Conservation (phyloP, 148 eudicot genomes). For the Camellia japonica region DNA sequence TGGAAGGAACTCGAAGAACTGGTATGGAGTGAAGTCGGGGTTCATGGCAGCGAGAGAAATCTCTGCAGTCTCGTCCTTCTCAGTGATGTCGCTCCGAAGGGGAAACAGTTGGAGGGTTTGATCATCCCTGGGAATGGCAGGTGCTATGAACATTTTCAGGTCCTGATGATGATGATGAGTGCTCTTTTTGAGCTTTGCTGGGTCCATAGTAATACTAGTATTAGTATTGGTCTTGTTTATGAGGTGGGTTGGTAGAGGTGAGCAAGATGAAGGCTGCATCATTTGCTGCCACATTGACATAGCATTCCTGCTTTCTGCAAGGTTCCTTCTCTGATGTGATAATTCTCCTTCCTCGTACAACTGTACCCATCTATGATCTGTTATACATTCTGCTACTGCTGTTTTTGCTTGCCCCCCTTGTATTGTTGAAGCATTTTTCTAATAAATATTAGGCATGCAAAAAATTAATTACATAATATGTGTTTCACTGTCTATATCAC, state of each 20-base stretch:
- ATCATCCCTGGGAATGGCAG: not conserved
- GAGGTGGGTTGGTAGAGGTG: slow-evolving; percentile 18
- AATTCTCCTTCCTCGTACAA: slow-evolving; percentile 17
- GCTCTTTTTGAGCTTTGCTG: not conserved
- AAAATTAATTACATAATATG: not conserved
- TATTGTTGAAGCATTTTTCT: slow-evolving; percentile 38
- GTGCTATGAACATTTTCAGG: slow-evolving; percentile 4
- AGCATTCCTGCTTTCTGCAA: slow-evolving; percentile 44
- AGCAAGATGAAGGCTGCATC: slow-evolving; percentile 16
- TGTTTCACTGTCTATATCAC: not conserved
- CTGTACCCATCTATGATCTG: slow-evolving; percentile 23
- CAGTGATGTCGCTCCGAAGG: not conserved
- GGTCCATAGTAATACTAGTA: not conserved
- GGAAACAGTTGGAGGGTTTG: slow-evolving; percentile 24
- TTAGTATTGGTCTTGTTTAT: not conserved
- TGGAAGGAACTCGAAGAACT: slow-evolving; percentile 29
- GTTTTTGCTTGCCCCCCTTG: slow-evolving; percentile 21
- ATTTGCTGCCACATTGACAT: slow-evolving; percentile 41
- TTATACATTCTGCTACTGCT: slow-evolving; percentile 25
- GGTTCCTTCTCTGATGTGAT: slow-evolving; percentile 11
- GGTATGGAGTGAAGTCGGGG: slow-evolving; percentile 4
- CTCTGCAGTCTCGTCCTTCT: too few species aligned
- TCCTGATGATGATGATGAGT: not conserved
- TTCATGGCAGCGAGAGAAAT: not conserved
- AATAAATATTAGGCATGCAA: not conserved